Percentiles rank a stretch among this genome's conserved stretches.
These are phyloP conservation scores for Skeletonema grethae DNA, from an alignment of 108 stramenopile species.

Conservation along the genomic window DNA sequence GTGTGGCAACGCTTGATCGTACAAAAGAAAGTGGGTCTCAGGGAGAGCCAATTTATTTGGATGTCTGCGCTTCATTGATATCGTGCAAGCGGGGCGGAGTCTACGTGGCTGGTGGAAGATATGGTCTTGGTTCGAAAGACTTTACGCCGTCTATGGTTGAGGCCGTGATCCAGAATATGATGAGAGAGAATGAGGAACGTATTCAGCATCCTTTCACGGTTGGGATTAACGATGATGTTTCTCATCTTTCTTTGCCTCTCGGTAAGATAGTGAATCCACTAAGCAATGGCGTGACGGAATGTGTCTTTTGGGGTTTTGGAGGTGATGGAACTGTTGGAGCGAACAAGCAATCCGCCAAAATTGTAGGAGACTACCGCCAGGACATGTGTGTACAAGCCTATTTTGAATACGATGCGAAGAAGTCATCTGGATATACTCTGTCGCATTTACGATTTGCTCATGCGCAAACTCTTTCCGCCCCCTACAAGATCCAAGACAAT, in stretches of 20 bases:
- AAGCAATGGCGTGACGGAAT: slow-evolving; percentile 49
- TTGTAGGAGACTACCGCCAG: slow-evolving; percentile 56
- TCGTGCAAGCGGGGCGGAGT: slow-evolving; percentile 41
- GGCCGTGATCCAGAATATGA: slow-evolving; percentile 56
- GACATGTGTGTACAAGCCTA: slow-evolving; percentile 68
- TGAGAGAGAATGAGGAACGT: slow-evolving; percentile 41
- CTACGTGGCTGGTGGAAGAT: slow-evolving; percentile 63
- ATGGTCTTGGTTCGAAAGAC: slow-evolving; percentile 66
- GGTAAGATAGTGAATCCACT: slow-evolving; percentile 53
- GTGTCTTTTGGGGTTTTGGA: slow-evolving; percentile 70
- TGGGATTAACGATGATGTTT: slow-evolving; percentile 69
- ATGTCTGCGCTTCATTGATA: slow-evolving; percentile 71
- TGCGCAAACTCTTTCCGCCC: slow-evolving; percentile 17
- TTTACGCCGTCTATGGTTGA: slow-evolving; percentile 64
- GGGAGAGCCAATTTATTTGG: slow-evolving; percentile 68
- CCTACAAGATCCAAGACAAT: slow-evolving; percentile 52
- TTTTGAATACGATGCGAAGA: slow-evolving; percentile 73
- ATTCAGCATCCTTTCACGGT: slow-evolving; percentile 67
- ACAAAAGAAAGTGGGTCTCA: slow-evolving; percentile 67
- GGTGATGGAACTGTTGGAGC: slow-evolving; percentile 65
- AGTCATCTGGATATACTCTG: slow-evolving; percentile 61
- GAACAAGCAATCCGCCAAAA: slow-evolving; percentile 63
- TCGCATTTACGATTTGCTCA: slow-evolving; percentile 57
- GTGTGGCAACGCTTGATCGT: slow-evolving; percentile 61
- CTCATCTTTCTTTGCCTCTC: slow-evolving; percentile 55